Base-by-base conservation (phyloP, 2,329 filamentous ascomycete species). In the Fusarium torreyae region DNA sequence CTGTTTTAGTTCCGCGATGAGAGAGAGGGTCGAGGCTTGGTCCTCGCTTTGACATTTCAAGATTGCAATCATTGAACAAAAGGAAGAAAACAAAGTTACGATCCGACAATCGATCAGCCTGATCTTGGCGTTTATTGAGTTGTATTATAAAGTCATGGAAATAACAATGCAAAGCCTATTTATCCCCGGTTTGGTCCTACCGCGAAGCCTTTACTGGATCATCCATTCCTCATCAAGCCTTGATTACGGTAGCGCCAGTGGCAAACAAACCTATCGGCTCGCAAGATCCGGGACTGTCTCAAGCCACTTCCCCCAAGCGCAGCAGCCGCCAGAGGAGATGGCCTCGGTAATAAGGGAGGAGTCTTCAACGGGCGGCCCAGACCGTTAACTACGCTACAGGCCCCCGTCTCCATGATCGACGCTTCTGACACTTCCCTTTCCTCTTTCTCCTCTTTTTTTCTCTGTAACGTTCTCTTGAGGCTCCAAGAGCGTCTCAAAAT, bases 301-400 rank as follows among this genome's bases (percentile, higher is more conserved):
- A 50, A 57, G 59, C 59, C 61, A 64, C 61, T n/a, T 38, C 20
- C 39, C 8, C 40, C 18, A 39, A n/a, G 20, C 20, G 18, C 34
- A 46, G 13, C 14, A n/a, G 10, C 18, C 46, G 20, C 13, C 18
- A 48, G 22, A 56, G 26, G 4, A 36, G 20, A 58, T n/a, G n/a
- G 34, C 44, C 44, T 45, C 44, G 39, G 59, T 58, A 46, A 42
- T 42, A 58, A 26, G 26, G 18, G 28, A 26, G 15, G 28, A 26
- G 15, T 51, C 26, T 55, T 22, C 34, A 56, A 44, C 31, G 26
- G 38, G 26, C 24, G 56, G 56, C 17, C 22, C 50, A 59, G 22
- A 26, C 36, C 28, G 34, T 28, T 18, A 48, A n/a, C 20, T 31
- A 31, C 28, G 28, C 28, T 31, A 22, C 17, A 28, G n/a, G n/a